phyloP scores from a whole-genome alignment of 2,329 filamentous ascomycete genomes.

The Colletotrichum sp. region DNA sequence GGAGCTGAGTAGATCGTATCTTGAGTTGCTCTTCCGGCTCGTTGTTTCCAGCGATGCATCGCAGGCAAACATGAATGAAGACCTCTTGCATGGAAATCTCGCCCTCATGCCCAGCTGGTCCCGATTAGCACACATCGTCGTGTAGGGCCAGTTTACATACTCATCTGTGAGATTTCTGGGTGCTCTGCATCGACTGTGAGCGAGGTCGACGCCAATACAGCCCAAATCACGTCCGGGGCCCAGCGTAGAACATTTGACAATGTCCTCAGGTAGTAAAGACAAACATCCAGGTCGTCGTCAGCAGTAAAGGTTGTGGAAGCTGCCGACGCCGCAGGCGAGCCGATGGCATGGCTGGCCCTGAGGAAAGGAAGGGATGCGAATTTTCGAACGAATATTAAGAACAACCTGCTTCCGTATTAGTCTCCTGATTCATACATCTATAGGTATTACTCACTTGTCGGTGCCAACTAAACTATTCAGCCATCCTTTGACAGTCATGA shows the following conservation, averaged over 20 bases:
- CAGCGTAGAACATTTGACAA: conserved; percentile 75
- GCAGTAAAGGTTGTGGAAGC: conserved; percentile 44
- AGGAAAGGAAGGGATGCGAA: conserved; percentile 62
- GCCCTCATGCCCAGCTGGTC: conserved; percentile 54
- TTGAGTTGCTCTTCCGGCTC: conserved; percentile 40
- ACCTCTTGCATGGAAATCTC: conserved; percentile 71
- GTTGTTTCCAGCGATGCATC: conserved; percentile 58
- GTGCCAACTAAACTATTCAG: conserved; percentile 70
- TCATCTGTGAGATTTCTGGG: conserved; percentile 47
- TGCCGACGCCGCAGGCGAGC: conserved; percentile 27
- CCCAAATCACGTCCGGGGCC: conserved; percentile 73
- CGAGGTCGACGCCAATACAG: conserved; percentile 68
- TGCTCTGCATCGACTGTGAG: conserved; percentile 52
- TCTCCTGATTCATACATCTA: background rate
- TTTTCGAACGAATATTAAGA: conserved; percentile 64
- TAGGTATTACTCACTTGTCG: conserved; percentile 57
- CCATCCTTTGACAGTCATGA: conserved; percentile 82
- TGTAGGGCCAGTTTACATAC: conserved; percentile 46
- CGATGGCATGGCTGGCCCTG: conserved; percentile 27
- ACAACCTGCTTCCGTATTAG: conserved; percentile 49
- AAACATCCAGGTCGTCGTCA: conserved; percentile 76
- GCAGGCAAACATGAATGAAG: conserved; percentile 69
- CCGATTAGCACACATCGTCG: conserved; percentile 22
- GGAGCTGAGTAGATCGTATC: conserved; percentile 67
- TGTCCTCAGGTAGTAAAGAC: conserved; percentile 78